These are phyloP conservation scores for Podila minutissima DNA, from an alignment of 192 early-diverging fungal genomes.

Conservation along the genomic window DNA sequence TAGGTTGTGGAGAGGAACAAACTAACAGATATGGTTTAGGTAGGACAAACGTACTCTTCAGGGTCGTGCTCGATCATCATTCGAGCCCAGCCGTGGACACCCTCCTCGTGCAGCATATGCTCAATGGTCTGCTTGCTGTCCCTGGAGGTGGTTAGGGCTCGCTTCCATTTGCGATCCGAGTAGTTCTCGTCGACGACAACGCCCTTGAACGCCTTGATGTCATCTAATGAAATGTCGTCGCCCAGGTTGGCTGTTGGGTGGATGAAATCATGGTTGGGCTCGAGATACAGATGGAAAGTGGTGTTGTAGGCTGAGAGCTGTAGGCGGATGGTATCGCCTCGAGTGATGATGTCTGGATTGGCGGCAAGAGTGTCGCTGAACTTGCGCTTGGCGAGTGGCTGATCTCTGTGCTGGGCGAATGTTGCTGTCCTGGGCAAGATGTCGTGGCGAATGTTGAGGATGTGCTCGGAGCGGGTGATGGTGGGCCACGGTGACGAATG, in stretches of 20 bases:
- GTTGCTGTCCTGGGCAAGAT: conserved; percentile 23
- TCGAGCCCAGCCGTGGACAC: conserved; percentile 67
- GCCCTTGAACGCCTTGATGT: conserved; percentile 71
- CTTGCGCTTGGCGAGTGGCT: conserved; percentile 21
- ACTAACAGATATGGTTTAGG: neutral
- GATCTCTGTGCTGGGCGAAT: neutral
- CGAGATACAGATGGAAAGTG: conserved; percentile 71
- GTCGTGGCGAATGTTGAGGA: conserved; percentile 27
- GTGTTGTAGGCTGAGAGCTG: conserved; percentile 69
- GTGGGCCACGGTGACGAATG: conserved; percentile 32
- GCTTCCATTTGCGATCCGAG: conserved; percentile 43
- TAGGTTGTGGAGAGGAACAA: neutral
- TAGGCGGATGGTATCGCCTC: conserved; percentile 66
- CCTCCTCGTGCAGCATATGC: conserved; percentile 51
- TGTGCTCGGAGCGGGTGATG: conserved; percentile 40
- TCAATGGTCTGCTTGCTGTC: conserved; percentile 26
- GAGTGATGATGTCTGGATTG: conserved; percentile 16
- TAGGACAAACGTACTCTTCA: neutral
- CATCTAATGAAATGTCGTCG: conserved; percentile 51
- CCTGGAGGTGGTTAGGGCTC: conserved; percentile 30
- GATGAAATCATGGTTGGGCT: conserved; percentile 75
- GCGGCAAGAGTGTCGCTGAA: neutral
- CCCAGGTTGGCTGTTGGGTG: conserved; percentile 68
- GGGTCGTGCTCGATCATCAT: conserved; percentile 54
- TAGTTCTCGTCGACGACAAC: conserved; percentile 48